Base-by-base conservation (phyloP, 1,284 basidiomycete genomes). In the Termitomyces sp. region DNA sequence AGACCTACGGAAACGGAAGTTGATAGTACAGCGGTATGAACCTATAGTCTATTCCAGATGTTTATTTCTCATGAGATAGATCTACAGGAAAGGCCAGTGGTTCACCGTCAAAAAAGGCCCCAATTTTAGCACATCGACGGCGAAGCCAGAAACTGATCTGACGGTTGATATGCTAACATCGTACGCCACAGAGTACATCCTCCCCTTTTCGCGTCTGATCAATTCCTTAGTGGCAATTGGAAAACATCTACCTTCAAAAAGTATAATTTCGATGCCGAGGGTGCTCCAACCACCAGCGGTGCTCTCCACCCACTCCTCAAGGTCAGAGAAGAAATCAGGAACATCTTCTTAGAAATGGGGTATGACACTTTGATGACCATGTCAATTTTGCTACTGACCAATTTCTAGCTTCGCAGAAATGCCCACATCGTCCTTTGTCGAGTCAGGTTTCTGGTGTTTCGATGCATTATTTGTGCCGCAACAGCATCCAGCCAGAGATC, bases 291-390 rank as follows among this genome's bases (percentile, higher is more conserved):
- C 3, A 81, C 82, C 31, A 91, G 93, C 28, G 97, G 97, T 46
- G 93, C 95, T 10, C 76, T 99, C 31, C 97, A 99, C 70, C 97
- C 96, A 5, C 79, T 99, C 28, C 82, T 99, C 60, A 99, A 99
- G 76, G 97, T 99, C 33, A 82, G 97, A 50, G 96, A 99, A 70
- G 97, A 99, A 72, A 94, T 99, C 70, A 82, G 95, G 49, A 91
- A 91, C 67, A 98, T 99, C 66, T 99, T 99, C 80, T 83, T 99
- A 63, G 97, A 99, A 70, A 98, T 99, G 93, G 97, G 97, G 92
- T 95, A 61, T 52, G 69, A 16, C 11, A 43, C 21, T 24, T 24
- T 44, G 6, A 30, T 26, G 2, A 40, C 9, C 19, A 53, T 30
- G 9, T 37, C 52, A n/a, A 40, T n/a, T 9, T 8, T 34, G 18